Base-by-base conservation (phyloP, 169 alveolate genomes). In the Nephromyces sp. region DNA sequence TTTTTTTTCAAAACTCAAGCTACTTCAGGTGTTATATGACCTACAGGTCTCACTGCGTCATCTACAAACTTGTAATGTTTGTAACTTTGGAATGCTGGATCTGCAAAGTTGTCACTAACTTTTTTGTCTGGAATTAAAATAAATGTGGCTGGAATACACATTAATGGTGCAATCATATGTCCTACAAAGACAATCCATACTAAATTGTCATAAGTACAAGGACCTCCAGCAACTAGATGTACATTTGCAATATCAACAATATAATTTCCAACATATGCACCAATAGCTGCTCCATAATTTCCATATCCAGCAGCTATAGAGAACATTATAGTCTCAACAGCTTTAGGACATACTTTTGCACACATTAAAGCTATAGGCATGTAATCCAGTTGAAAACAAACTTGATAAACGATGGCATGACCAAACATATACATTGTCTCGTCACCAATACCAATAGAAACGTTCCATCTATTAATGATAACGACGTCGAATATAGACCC, bases 401-500 rank as follows among this genome's bases (percentile, higher is more conserved):
- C 34, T 61, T 75, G 51, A 22, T 32, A 31, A 24, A 75, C 67
- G 32, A 75, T 75, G 29, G 81, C 70, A 22, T 75, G 77, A 1
- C 81, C 81, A 0, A 75, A 57, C 61, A 75, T 27, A 29, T 32
- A 66, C 81, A 75, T 68, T 35, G 53, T 30, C 22, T 68, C 63
- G 67, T 75, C 81, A 0, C 75, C 70, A 3, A 66, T 75, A 15
- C 81, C 81, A 3, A 67, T 25, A 21, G n/a, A 15, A 24, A 75
- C n/a, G 33, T 75, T 75, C 32, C 52, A 53, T 27, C 81, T 29
- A 43, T 22, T 15, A 30, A 68, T 67, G 24, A 75, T 52, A 1
- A 75, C 66, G 31, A 53, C 53, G 67, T 75, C 81, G 22, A 75
- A 66, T 8, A 66, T 33, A 29, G 81, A 53, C 30, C 77, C 81